These are phyloP conservation scores for Solanum tarapatanum DNA, from an alignment of 257 asterid species.

Conservation along the genomic window DNA sequence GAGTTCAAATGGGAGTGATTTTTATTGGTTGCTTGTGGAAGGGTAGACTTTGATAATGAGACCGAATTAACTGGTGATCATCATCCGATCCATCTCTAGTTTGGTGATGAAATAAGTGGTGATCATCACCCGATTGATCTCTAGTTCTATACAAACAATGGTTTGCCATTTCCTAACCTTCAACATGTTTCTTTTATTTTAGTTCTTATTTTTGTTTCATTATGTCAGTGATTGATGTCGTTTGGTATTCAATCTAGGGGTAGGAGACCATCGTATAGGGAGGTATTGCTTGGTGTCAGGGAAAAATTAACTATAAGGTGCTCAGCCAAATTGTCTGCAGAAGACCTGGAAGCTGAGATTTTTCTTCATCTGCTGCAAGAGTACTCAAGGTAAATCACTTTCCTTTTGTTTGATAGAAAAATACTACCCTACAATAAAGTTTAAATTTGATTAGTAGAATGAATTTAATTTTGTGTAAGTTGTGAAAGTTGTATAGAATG, in stretches of 20 bases:
- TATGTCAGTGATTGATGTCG: neutral
- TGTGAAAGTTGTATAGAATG: neutral
- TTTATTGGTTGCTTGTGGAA: neutral
- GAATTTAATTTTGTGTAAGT: neutral
- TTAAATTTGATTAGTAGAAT: neutral
- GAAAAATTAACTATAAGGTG: constrained; percentile 61
- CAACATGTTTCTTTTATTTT: neutral
- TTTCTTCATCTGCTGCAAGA: constrained; percentile 86
- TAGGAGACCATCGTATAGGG: constrained; percentile 88
- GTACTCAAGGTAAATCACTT: constrained; percentile 48
- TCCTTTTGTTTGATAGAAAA: neutral
- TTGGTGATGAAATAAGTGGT: neutral
- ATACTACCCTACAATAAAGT: neutral
- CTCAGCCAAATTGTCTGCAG: constrained; percentile 68
- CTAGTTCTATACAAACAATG: neutral
- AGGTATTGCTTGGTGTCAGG: constrained; percentile 69
- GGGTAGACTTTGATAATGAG: neutral
- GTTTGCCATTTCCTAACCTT: neutral
- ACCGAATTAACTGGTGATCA: neutral
- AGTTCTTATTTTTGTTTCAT: neutral
- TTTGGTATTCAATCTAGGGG: constrained; percentile 44
- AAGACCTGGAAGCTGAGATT: constrained; percentile 84
- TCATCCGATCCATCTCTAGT: neutral
- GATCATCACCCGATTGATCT: neutral
- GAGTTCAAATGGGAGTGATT: neutral